Percentiles rank a stretch among this genome's conserved stretches.
phyloP scores from a whole-genome alignment of 2,329 filamentous ascomycete species.

The Calonectria pauciramosa region DNA sequence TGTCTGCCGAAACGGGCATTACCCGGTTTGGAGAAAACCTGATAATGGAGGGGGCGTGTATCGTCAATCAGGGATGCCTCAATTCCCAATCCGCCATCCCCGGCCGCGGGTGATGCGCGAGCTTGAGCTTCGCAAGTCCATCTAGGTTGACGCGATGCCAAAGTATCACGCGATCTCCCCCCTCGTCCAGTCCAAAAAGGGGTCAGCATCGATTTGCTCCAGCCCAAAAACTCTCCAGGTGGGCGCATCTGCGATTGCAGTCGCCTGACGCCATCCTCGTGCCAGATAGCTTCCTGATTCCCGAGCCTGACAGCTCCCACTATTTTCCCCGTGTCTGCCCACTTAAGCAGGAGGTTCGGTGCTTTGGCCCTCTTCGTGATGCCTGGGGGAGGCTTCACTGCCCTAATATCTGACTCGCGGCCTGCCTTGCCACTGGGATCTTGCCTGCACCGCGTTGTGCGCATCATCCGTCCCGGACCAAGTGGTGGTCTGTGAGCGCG shows the following conservation, averaged over 20 bases:
- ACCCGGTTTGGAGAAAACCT: background rate
- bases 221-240: background rate
- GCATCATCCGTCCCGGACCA: slow-evolving; percentile 1
- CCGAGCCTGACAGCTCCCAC: slow-evolving; percentile 5
- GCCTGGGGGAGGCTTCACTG: background rate
- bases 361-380: background rate
- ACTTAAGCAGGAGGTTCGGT: background rate
- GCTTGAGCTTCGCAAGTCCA: background rate
- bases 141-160: background rate
- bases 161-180: slow-evolving; percentile 7
- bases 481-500: slow-evolving; percentile 5
- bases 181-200: background rate
- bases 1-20: background rate
- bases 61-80: background rate
- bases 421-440: slow-evolving; percentile 5
- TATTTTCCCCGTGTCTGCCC: background rate
- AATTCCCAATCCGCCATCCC: slow-evolving; percentile 4
- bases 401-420: slow-evolving; percentile 5
- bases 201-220: background rate
- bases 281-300: background rate
- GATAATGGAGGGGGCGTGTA: background rate
- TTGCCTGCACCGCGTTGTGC: slow-evolving; percentile 3
- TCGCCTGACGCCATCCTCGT: slow-evolving; percentile 20
- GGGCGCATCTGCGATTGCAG: slow-evolving; percentile 15
- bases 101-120: slow-evolving; percentile 14